These are phyloP conservation scores for Geosmithia morbida DNA, from an alignment of 2,329 filamentous ascomycete species.

Conservation along the genomic window DNA sequence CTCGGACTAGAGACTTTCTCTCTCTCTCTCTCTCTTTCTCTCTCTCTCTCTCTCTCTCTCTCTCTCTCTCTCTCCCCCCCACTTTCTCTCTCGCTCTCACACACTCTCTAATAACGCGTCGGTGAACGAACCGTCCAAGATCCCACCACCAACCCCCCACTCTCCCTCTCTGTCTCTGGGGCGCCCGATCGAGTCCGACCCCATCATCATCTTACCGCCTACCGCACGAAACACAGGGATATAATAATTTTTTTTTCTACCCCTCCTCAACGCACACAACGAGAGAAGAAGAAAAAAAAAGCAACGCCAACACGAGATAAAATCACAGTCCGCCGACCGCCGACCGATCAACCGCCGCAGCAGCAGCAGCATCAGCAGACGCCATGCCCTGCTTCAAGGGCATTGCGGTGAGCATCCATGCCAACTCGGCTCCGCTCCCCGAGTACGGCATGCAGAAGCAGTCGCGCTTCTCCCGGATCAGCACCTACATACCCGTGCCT, in stretches of 20 bases:
- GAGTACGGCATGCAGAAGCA: conserved; percentile 95
- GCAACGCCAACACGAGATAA: background rate
- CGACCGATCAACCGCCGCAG: background rate
- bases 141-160: background rate
- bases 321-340: background rate
- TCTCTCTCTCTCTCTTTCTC: too few relatives aligned
- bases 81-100: background rate
- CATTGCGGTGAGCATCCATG: conserved; percentile 94
- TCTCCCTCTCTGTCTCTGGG: background rate
- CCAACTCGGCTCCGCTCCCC: conserved; percentile 62
- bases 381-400: conserved; percentile 95
- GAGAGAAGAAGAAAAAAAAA: background rate
- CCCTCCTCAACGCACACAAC: background rate
- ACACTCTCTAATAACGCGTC: background rate
- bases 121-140: background rate
- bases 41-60: too few relatives aligned
- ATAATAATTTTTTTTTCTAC: background rate
- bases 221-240: background rate
- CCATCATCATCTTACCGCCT: background rate
- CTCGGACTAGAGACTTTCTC: too few relatives aligned
- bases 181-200: background rate
- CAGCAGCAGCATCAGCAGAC: conserved; percentile 8
- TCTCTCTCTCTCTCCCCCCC: too few relatives aligned
- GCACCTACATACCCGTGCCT: conserved; percentile 92
- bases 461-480: conserved; percentile 81